phyloP scores from a whole-genome alignment of 495 filamentous ascomycete genomes.

The Daldinia loculata region DNA sequence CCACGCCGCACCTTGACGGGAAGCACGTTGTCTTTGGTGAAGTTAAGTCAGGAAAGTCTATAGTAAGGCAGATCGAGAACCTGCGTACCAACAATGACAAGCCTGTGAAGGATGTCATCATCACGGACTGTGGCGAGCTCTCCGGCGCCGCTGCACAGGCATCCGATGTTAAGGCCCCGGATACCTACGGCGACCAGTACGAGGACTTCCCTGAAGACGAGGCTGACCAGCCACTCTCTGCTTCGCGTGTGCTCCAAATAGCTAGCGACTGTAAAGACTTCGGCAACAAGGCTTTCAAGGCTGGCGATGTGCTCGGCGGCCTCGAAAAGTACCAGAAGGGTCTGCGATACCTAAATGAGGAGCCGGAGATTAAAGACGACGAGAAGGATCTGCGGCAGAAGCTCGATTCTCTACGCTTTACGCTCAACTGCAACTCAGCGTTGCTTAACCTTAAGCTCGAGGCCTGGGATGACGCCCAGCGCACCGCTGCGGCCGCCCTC shows the following conservation, averaged over 20 bases:
- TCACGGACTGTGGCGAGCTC: conserved; percentile 88
- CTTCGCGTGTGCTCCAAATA: conserved; percentile 75
- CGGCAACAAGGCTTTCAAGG: conserved; percentile 92
- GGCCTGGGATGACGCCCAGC: conserved; percentile 71
- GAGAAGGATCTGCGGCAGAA: conserved; percentile 70
- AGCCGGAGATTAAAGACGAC: conserved; percentile 76
- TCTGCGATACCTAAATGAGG: conserved; percentile 92
- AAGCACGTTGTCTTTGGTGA: conserved; percentile 99
- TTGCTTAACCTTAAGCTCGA: conserved; percentile 83
- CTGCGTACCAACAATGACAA: conserved; percentile 83
- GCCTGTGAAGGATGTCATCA: conserved; percentile 74
- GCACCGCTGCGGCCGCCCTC: conserved; percentile 76
- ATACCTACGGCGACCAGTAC: conserved; percentile 88
- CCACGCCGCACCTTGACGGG: conserved; percentile 90
- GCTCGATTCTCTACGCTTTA: conserved; percentile 77
- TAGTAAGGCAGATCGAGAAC: conserved; percentile 91
- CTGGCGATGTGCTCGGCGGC: conserved; percentile 70
- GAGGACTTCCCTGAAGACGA: conserved; percentile 96
- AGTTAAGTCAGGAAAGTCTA: conserved; percentile 89
- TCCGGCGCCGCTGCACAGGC: conserved; percentile 70
- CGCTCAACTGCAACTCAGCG: conserved; percentile 79
- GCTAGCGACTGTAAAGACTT: conserved; percentile 89
- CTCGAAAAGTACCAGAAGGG: conserved; percentile 98
- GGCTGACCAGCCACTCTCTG: conserved; percentile 60
- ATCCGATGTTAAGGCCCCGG: conserved; percentile 69